A percentile compares a stretch with the other conserved stretches of the same genome.
Conservation (phyloP, 345 rosid species). For the Conringia planisiliqua region DNA sequence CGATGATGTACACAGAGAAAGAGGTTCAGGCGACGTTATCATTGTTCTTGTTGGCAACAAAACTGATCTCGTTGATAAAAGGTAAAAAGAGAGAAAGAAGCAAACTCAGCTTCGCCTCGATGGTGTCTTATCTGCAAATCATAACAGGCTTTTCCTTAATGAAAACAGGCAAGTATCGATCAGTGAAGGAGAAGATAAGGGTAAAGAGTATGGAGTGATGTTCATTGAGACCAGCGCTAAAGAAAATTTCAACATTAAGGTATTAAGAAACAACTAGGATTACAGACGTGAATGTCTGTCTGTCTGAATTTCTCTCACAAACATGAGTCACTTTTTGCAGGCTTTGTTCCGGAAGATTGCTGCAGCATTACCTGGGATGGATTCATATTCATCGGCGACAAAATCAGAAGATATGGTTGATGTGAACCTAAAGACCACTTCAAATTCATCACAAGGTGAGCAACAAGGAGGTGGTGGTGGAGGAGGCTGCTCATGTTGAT, state of each 20-base stretch:
- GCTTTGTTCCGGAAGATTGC: conserved; percentile 92
- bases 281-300: neutral
- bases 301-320: neutral
- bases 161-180: conserved; percentile 76
- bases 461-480: conserved; percentile 54
- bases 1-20: conserved; percentile 81
- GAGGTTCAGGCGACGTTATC: conserved; percentile 70
- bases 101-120: neutral
- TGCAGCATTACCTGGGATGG: conserved; percentile 92
- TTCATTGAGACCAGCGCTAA: conserved; percentile 94
- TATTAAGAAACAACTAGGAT: neutral
- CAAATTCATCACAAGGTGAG: conserved; percentile 63
- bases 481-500: conserved; percentile 73
- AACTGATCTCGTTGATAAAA: conserved; percentile 84
- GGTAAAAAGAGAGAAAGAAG: conserved; percentile 29
- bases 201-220: conserved; percentile 76
- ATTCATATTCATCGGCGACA: conserved; percentile 62
- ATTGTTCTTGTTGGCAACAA: conserved; percentile 92
- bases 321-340: conserved; percentile 38
- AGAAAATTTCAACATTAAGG: conserved; percentile 93
- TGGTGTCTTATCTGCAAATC: neutral
- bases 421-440: conserved; percentile 75
- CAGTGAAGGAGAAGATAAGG: conserved; percentile 84
- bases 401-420: conserved; percentile 98
- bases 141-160: neutral